Percentiles rank a stretch among this genome's conserved stretches.
phyloP scores from a whole-genome alignment of 1,284 basidiomycete genomes.

The Sporisorium exsertum region DNA sequence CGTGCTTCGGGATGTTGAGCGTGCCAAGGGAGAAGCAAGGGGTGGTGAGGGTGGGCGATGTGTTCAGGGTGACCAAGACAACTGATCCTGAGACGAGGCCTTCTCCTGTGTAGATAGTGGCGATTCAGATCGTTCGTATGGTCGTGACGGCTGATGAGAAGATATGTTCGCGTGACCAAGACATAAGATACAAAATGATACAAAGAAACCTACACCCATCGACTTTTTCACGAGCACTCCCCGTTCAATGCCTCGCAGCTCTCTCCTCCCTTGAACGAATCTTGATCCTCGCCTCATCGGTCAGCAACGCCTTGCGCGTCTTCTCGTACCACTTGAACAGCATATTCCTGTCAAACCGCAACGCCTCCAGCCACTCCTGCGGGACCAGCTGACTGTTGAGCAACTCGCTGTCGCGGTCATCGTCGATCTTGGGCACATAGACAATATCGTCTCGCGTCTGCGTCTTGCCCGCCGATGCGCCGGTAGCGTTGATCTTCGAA shows the following conservation, averaged over 20 bases:
- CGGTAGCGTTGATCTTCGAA: conserved; percentile 10
- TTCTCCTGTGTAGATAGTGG: conserved; percentile 18
- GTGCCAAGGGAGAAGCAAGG: conserved; percentile 49
- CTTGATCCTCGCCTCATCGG: conserved; percentile 31
- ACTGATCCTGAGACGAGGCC: conserved; percentile 44
- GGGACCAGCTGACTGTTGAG: conserved; percentile 31
- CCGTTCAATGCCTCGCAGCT: conserved; percentile 4
- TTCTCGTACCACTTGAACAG: conserved; percentile 54
- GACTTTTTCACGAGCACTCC: no score
- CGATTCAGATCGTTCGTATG: not conserved
- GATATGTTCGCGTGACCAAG: not conserved
- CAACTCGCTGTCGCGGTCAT: conserved; percentile 47
- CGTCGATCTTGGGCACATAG: conserved; percentile 63
- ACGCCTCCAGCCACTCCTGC: conserved; percentile 36
- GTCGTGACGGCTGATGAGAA: not conserved
- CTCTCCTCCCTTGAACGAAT: conserved; percentile 29
- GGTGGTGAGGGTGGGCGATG: conserved; percentile 46
- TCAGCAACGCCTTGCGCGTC: conserved; percentile 33
- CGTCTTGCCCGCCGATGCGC: not conserved
- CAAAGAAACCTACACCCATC: not conserved
- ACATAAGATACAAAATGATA: not conserved
- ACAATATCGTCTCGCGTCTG: conserved; percentile 58
- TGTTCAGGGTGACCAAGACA: conserved; percentile 50
- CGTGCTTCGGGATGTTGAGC: conserved; percentile 59
- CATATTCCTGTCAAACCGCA: conserved; percentile 42